These are phyloP conservation scores for Tagetes patula DNA, from an alignment of 129 eudicot species.

Conservation along the genomic window DNA sequence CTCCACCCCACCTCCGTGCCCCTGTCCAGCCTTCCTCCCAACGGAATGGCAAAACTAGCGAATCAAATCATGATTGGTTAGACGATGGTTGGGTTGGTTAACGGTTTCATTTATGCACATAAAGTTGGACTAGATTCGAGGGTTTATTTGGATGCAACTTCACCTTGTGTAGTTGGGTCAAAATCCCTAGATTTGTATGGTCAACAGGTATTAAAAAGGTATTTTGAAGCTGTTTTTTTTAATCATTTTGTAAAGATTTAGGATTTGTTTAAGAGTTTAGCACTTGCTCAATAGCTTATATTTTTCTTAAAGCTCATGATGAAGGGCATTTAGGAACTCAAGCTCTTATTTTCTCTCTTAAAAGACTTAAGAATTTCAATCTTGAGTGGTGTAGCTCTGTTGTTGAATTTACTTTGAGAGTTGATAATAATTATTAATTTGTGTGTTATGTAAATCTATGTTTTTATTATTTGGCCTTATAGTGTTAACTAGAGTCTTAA, in stretches of 20 bases:
- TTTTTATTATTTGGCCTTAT: no score
- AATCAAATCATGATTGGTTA: slow-evolving; percentile 84
- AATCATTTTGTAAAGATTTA: slow-evolving; percentile 94
- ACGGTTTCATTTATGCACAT: slow-evolving; percentile 79
- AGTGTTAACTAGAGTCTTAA: no score
- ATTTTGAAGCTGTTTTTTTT: slow-evolving; percentile 86
- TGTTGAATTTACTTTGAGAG: no score
- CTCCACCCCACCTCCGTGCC: no score
- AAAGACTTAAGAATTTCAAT: slow-evolving; percentile 72
- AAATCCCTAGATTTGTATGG: slow-evolving; percentile 87
- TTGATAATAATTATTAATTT: no score
- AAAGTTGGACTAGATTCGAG: slow-evolving; percentile 69
- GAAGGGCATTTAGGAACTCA: slow-evolving; percentile 96
- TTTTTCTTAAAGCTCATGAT: slow-evolving; percentile 86
- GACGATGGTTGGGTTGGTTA: slow-evolving; percentile 85
- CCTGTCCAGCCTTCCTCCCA: no score
- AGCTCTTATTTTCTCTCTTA: slow-evolving; percentile 78
- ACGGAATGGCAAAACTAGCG: slow-evolving; percentile 48
- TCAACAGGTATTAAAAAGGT: slow-evolving; percentile 70
- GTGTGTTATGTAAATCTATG: no score
- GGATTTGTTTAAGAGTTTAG: slow-evolving; percentile 88
- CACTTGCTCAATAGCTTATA: slow-evolving; percentile 96
- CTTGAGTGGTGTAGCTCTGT: slow-evolving; percentile 15
- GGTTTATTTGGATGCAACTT: slow-evolving; percentile 57
- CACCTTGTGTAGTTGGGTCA: slow-evolving; percentile 92